phyloP scores from a whole-genome alignment of 2,329 filamentous ascomycete genomes.

The Lachnellula arida region DNA sequence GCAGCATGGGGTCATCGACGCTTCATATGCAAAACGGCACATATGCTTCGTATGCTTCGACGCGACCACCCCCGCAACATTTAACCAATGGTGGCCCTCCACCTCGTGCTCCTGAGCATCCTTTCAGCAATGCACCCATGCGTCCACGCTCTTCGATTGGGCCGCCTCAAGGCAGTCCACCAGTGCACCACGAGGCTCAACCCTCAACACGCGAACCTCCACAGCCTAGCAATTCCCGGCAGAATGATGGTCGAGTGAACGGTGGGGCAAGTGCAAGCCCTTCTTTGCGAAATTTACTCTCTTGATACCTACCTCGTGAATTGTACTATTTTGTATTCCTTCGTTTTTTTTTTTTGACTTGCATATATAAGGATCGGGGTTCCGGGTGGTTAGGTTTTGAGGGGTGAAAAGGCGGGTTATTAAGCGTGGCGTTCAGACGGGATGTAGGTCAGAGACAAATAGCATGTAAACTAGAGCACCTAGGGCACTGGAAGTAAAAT shows the following conservation, averaged over 20 bases:
- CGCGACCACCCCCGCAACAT: slow-evolving; percentile 32
- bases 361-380: slow-evolving; percentile 4
- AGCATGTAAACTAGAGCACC: slow-evolving; percentile 5
- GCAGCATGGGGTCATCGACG: slow-evolving; percentile 16
- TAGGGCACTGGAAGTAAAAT: neutral
- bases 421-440: slow-evolving; percentile 21
- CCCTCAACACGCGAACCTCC: slow-evolving; percentile 24
- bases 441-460: slow-evolving; percentile 6
- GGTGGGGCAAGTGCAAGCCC: slow-evolving; percentile 55
- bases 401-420: slow-evolving; percentile 1
- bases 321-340: neutral
- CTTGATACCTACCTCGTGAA: slow-evolving; percentile 37
- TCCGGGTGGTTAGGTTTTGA: neutral
- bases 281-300: slow-evolving; percentile 69
- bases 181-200: slow-evolving; percentile 27
- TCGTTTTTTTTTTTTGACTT: neutral
- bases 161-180: slow-evolving; percentile 26
- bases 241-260: slow-evolving; percentile 40
- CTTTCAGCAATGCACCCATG: slow-evolving; percentile 41
- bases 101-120: slow-evolving; percentile 41
- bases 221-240: slow-evolving; percentile 27
- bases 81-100: slow-evolving; percentile 34
- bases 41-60: slow-evolving; percentile 26
- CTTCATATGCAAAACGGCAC: slow-evolving; percentile 26
- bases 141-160: slow-evolving; percentile 38